These are phyloP conservation scores for Lentinula novae-zelandiae DNA, from an alignment of 1,284 basidiomycete genomes.

Conservation along the genomic window DNA sequence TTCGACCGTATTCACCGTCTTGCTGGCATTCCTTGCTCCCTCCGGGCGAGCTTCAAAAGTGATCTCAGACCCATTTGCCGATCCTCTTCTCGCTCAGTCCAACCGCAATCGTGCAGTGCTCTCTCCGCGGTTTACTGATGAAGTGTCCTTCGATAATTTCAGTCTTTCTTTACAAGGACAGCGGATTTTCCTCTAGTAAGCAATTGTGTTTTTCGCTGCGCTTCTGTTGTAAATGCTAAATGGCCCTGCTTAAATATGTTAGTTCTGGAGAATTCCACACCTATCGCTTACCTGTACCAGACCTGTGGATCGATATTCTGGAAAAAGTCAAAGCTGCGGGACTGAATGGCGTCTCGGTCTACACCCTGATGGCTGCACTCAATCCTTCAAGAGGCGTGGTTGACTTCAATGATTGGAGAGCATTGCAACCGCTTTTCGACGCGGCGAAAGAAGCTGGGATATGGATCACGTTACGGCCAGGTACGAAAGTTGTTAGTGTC, in stretches of 20 bases:
- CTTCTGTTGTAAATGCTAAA: background rate
- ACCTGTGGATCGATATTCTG: slow-evolving; percentile 80
- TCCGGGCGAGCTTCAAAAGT: background rate
- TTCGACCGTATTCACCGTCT: background rate
- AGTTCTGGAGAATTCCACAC: slow-evolving; percentile 79
- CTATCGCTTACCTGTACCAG: slow-evolving; percentile 73
- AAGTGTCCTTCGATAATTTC: slow-evolving; percentile 57
- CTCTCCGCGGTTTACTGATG: slow-evolving; percentile 21
- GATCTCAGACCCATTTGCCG: background rate
- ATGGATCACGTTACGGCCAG: slow-evolving; percentile 64
- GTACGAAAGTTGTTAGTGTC: slow-evolving; percentile 21
- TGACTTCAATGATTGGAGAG: slow-evolving; percentile 68
- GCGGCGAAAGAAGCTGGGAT: slow-evolving; percentile 59
- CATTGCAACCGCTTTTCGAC: slow-evolving; percentile 65
- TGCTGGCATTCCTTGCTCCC: background rate
- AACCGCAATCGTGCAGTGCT: background rate
- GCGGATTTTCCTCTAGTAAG: slow-evolving; percentile 52
- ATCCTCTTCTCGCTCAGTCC: background rate
- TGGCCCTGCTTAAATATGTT: background rate
- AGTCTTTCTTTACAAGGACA: slow-evolving; percentile 53
- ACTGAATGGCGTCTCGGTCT: slow-evolving; percentile 72
- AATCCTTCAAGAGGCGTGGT: slow-evolving; percentile 69
- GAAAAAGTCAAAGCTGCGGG: slow-evolving; percentile 81
- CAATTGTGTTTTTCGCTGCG: slow-evolving; percentile 8
- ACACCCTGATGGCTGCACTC: slow-evolving; percentile 70